These are phyloP conservation scores for Pelargonium fulgidum DNA, from an alignment of 441 rosid species.

Conservation along the genomic window DNA sequence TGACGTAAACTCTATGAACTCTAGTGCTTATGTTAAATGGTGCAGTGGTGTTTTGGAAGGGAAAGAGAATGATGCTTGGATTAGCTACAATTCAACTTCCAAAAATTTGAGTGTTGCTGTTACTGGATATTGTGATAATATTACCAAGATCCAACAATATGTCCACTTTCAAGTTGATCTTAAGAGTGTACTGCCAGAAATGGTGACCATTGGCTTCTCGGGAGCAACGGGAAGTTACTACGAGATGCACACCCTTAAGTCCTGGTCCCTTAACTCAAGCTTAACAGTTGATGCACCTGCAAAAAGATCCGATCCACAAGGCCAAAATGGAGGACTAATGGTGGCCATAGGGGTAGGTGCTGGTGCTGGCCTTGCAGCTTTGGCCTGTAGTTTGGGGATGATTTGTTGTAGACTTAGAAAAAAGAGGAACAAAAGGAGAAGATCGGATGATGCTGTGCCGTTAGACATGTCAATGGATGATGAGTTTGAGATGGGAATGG, in stretches of 20 bases:
- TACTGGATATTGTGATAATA: background rate
- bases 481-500: background rate
- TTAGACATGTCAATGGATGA: background rate
- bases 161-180: background rate
- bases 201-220: background rate
- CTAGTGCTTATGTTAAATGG: background rate
- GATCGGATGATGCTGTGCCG: background rate
- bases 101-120: background rate
- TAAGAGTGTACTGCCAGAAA: background rate
- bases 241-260: background rate
- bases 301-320: background rate
- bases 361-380: background rate
- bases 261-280: background rate
- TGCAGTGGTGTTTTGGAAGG: background rate
- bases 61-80: background rate
- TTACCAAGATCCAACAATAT: background rate
- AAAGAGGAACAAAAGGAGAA: background rate
- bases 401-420: background rate
- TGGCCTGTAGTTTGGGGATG: background rate
- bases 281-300: background rate
- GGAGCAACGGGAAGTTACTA: background rate
- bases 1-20: background rate
- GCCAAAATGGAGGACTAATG: background rate
- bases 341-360: background rate
- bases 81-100: background rate